phyloP scores from a whole-genome alignment of 768 basidiomycete species.

The Tricholoma saponaceum region DNA sequence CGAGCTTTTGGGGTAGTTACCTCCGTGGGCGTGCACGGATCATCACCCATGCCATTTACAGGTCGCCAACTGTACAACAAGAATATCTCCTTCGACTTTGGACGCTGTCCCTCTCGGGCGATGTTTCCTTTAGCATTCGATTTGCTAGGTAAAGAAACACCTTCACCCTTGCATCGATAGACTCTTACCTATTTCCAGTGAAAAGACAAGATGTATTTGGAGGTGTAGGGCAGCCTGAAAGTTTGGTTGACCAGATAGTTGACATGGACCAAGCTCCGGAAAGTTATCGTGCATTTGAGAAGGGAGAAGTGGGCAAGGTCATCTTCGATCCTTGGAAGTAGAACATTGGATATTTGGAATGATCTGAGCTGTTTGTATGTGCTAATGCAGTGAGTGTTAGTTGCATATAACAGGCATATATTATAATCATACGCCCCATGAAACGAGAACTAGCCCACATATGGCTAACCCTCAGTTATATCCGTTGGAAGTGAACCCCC shows the following conservation, averaged over 20 bases:
- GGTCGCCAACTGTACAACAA: slow-evolving; percentile 64
- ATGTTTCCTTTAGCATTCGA: slow-evolving; percentile 73
- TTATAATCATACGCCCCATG: too few relatives aligned
- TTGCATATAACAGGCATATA: too few relatives aligned
- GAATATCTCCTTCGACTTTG: slow-evolving; percentile 78
- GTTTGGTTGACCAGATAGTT: slow-evolving; percentile 68
- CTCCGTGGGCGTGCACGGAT: slow-evolving; percentile 72
- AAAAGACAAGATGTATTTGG: slow-evolving; percentile 73
- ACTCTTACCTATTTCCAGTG: slow-evolving; percentile 25
- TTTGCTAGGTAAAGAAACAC: slow-evolving; percentile 41
- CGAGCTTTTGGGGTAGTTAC: slow-evolving; percentile 71
- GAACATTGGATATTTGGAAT: slow-evolving; percentile 1
- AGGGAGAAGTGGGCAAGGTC: slow-evolving; percentile 70
- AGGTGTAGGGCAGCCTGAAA: slow-evolving; percentile 55
- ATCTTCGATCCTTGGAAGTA: slow-evolving; percentile 72
- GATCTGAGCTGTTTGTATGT: too few relatives aligned
- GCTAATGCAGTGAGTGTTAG: too few relatives aligned
- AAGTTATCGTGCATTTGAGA: slow-evolving; percentile 65
- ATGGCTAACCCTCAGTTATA: too few relatives aligned
- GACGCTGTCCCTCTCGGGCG: slow-evolving; percentile 75
- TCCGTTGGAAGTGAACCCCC: too few relatives aligned
- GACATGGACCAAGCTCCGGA: slow-evolving; percentile 52
- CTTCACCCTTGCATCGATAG: not conserved
- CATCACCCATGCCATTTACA: slow-evolving; percentile 49
- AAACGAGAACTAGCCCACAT: too few relatives aligned